Evolutionary conservation across 192 early-diverging fungal genomes (phyloP).

Genomic region (Podila verticillata): DNA sequence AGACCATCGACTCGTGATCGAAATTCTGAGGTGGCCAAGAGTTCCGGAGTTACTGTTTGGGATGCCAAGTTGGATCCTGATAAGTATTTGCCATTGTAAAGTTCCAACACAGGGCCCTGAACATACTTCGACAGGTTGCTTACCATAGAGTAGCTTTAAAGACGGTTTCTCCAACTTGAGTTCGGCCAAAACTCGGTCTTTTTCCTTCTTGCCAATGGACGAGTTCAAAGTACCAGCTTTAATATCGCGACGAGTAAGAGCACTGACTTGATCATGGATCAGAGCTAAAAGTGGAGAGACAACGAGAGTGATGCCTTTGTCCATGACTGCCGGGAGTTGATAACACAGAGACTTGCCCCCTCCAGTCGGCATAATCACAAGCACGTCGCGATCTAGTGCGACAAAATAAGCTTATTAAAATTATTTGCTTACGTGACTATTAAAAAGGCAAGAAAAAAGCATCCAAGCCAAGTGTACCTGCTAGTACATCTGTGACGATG

Average conservation of each 20-base stretch:
- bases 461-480: conserved; percentile 7
- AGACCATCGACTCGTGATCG: conserved; percentile 62
- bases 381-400: conserved; percentile 78
- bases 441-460: neutral
- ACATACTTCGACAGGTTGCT: neutral
- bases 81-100: neutral
- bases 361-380: conserved; percentile 99
- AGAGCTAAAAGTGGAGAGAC: conserved; percentile 95
- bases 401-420: neutral
- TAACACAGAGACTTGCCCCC: conserved; percentile 97
- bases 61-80: neutral
- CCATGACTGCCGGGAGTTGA: conserved; percentile 88
- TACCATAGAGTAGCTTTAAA: conserved; percentile 75
- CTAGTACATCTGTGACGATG: conserved; percentile 16
- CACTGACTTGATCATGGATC: conserved; percentile 92
- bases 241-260: conserved; percentile 56
- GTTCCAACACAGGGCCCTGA: neutral
- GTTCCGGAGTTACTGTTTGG: conserved; percentile 79
- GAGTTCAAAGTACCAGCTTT: conserved; percentile 68
- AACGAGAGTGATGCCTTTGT: conserved; percentile 85
- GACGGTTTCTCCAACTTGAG: conserved; percentile 55
- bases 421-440: neutral
- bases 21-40: conserved; percentile 75
- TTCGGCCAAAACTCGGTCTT: conserved; percentile 63
- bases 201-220: conserved; percentile 59